Evolutionary conservation across 2,329 filamentous ascomycete species (phyloP), one percentile per base, ranked within the genome.

Genomic region (Sporothrix variecibatus): DNA sequence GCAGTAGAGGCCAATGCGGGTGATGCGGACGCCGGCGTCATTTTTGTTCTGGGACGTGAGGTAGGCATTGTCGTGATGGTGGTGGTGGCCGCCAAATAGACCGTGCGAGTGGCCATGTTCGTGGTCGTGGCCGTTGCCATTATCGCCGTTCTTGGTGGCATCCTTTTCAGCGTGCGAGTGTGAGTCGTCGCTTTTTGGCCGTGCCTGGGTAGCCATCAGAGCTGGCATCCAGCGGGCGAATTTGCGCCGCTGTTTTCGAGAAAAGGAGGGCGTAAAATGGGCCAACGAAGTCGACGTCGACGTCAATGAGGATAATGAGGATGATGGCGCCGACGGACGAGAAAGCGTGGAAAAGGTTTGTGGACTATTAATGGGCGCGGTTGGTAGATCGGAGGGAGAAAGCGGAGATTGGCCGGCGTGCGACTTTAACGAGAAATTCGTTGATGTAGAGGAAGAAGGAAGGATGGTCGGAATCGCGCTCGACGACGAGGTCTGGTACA

Each of bases 21-120:
- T 99, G 80, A 98, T 98, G 79, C 94, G 92, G 79, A 97, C 97
- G 77, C 94, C 94, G 69, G 96, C 94, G 83, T 99, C 96, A 78
- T 93, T 92, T 84, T 94, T 96, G 84, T 97, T 94, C 76, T 87
- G 87, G 7, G 93, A 95, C 3, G 90, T 92, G 69, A 97, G 87
- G 81, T 94, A 96, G 58, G 90, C 89, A 83, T 94, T 96, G 83
- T 97, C 94, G 82, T 96, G 93, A 81, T 94, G 91, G 79, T 95
- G 93, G 81, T 93, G 90, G 79, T 93, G 90, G 77, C 89, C 88
- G 75, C 85, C 84, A 77, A 90, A 88, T 77, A 90, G 87, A 76
- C 87, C 86, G 65, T 77, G 76, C 1, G 76, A 83, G 76, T 90
- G 89, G 73, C 85, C 83, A 77, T 90, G 88, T 38, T 83, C 86